Conservation (phyloP, 2,329 filamentous ascomycete genomes). For the Diaporthe ampelina region DNA sequence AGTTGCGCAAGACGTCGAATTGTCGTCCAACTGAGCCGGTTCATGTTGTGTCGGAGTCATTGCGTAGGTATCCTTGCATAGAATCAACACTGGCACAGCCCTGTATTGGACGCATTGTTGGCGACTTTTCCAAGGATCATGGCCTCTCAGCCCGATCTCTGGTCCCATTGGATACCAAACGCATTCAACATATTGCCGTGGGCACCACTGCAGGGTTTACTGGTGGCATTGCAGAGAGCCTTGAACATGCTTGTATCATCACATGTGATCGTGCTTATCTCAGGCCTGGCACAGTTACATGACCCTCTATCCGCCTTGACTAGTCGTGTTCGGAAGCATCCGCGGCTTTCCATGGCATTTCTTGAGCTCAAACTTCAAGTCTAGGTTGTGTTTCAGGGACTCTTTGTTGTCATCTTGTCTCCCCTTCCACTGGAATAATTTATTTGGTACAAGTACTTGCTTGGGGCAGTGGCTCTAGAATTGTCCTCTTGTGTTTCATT, state of each 20-base stretch:
- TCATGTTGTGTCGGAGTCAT: background rate
- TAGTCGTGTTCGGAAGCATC: background rate
- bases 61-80: background rate
- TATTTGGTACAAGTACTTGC: too few relatives aligned
- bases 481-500: too few relatives aligned
- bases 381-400: background rate
- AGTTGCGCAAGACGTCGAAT: background rate
- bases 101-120: background rate
- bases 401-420: background rate
- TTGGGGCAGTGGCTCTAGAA: background rate
- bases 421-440: background rate
- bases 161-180: background rate
- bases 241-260: background rate
- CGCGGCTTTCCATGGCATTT: background rate
- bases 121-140: background rate
- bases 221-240: background rate
- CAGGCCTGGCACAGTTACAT: too few relatives aligned
- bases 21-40: background rate
- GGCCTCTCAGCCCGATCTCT: background rate
- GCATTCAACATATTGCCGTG: background rate
- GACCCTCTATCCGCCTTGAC: too few relatives aligned
- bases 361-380: conserved; percentile 2
- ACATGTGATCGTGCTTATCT: background rate
- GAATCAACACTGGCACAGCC: background rate
- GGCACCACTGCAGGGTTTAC: background rate